Evolutionary conservation across 331 rosid genomes (phyloP).

Genomic region (Prunus yedoensis): DNA sequence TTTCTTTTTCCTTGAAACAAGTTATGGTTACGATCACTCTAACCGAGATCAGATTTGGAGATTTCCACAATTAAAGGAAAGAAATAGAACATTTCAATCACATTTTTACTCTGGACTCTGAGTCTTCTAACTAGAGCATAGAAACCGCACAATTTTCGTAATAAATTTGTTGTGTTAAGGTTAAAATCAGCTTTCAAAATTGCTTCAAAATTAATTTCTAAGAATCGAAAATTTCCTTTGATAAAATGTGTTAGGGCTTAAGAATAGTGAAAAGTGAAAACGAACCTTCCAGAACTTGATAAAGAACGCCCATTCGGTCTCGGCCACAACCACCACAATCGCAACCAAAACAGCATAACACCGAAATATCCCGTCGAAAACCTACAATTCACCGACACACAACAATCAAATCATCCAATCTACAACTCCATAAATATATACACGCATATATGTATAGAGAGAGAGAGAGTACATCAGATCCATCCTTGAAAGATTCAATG

Average conservation of each 20-base stretch:
- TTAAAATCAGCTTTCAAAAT: neutral
- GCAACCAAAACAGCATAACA: conserved; percentile 70
- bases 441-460: too few relatives aligned
- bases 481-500: conserved; percentile 56
- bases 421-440: neutral
- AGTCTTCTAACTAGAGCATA: neutral
- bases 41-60: neutral
- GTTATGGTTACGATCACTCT: neutral
- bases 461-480: conserved; percentile 49
- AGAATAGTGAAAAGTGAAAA: conserved; percentile 3
- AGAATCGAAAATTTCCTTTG: neutral
- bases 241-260: neutral
- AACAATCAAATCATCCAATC: neutral
- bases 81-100: neutral
- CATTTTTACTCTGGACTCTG: neutral
- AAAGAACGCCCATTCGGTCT: conserved; percentile 70
- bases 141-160: neutral
- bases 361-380: conserved; percentile 91
- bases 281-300: conserved; percentile 60
- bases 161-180: neutral
- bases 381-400: conserved; percentile 33
- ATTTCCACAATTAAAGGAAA: neutral
- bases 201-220: neutral
- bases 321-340: conserved; percentile 56
- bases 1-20: neutral